phyloP scores from a whole-genome alignment of 805 yeast species.

The Wickerhamiella parazyma region DNA sequence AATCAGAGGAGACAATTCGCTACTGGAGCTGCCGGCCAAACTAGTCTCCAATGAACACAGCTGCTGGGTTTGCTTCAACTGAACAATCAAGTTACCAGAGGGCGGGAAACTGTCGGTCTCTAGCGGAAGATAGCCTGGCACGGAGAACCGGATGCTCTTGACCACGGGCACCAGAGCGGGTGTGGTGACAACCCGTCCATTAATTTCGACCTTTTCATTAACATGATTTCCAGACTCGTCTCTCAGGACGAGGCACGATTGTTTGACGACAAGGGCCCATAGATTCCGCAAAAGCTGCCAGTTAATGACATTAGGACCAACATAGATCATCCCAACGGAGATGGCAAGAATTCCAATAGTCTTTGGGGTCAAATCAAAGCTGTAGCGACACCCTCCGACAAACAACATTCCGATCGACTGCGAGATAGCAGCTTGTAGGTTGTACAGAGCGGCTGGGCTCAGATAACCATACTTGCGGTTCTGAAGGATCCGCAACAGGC shows the following conservation, averaged over 20 bases:
- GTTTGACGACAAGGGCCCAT: slow-evolving; percentile 77
- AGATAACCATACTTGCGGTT: slow-evolving; percentile 27
- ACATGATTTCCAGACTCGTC: slow-evolving; percentile 47
- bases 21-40: not conserved
- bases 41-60: not conserved
- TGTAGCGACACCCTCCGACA: slow-evolving; percentile 85
- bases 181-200: slow-evolving; percentile 32
- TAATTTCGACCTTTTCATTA: slow-evolving; percentile 30
- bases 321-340: slow-evolving; percentile 64
- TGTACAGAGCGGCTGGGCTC: slow-evolving; percentile 34
- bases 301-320: slow-evolving; percentile 29
- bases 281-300: slow-evolving; percentile 80
- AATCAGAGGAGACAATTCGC: not conserved
- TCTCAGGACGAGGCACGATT: slow-evolving; percentile 64
- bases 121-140: slow-evolving; percentile 34
- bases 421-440: slow-evolving; percentile 63
- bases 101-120: not conserved
- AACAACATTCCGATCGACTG: slow-evolving; percentile 79
- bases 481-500: slow-evolving; percentile 59
- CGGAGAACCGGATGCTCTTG: slow-evolving; percentile 37
- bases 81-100: slow-evolving; percentile 36
- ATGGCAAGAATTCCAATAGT: slow-evolving; percentile 58
- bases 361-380: slow-evolving; percentile 48
- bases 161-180: slow-evolving; percentile 63
- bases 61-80: slow-evolving; percentile 27